Evolutionary conservation across 2,329 filamentous ascomycete species (phyloP).

Genomic region (Penicillium sp.): DNA sequence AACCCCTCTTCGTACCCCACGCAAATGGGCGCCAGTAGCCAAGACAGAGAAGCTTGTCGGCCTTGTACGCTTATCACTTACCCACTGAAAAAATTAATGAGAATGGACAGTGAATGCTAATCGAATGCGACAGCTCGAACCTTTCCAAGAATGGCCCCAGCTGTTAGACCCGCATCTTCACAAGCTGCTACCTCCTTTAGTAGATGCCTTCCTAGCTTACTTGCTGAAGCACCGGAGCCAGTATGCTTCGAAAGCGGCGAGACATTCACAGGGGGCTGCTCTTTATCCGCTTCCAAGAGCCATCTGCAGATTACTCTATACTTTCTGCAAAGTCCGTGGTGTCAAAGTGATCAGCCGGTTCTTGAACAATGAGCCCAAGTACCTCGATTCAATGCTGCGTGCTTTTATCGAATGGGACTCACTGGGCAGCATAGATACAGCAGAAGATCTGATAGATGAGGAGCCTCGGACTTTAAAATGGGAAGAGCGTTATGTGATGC

Average conservation of each 20-base stretch:
- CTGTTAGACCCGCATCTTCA: conserved; percentile 82
- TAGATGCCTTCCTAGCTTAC: conserved; percentile 71
- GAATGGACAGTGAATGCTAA: conserved; percentile 10
- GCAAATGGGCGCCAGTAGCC: conserved; percentile 38
- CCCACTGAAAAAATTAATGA: background rate
- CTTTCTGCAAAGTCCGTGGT: conserved; percentile 89
- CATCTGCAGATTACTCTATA: conserved; percentile 77
- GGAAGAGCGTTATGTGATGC: conserved; percentile 83
- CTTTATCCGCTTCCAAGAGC: conserved; percentile 61
- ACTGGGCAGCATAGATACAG: conserved; percentile 14
- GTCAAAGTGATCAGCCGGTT: conserved; percentile 91
- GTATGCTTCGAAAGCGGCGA: conserved; percentile 37
- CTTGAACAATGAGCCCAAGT: conserved; percentile 81
- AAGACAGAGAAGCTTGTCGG: conserved; percentile 41
- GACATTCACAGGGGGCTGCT: conserved; percentile 36
- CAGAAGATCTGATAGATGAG: conserved; percentile 14
- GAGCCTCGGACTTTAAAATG: conserved; percentile 59
- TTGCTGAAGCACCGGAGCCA: conserved; percentile 47
- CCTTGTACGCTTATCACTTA: conserved; percentile 34
- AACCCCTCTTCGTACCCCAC: conserved; percentile 28
- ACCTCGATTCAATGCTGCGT: conserved; percentile 75
- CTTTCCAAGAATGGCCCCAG: conserved; percentile 94
- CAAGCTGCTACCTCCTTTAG: conserved; percentile 69
- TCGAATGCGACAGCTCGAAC: conserved; percentile 59
- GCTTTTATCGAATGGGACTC: conserved; percentile 64